Conservation (phyloP, 2,329 filamentous ascomycete species). For the Elsinoe fawcettii region DNA sequence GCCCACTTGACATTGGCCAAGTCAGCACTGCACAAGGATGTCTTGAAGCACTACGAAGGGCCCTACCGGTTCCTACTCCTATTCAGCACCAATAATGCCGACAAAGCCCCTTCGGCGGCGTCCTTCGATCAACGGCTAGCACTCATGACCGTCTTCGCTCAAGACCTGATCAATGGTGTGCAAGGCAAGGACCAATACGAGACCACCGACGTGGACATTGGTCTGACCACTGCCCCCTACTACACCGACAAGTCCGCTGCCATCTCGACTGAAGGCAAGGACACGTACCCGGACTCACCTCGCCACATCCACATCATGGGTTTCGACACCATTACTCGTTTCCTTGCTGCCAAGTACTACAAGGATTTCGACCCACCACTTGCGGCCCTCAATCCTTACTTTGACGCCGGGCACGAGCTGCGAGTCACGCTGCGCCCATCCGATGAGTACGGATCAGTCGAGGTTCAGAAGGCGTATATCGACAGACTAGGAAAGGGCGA, state of each 20-base stretch:
- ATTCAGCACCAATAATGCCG: constrained; percentile 57
- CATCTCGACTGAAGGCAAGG: constrained; percentile 39
- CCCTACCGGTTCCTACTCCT: constrained; percentile 48
- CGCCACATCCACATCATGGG: constrained; percentile 62
- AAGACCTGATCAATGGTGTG: constrained; percentile 38
- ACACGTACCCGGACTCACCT: constrained; percentile 30
- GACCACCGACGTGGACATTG: constrained; percentile 50
- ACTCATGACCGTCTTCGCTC: constrained; percentile 64
- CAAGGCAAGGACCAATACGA: constrained; percentile 1
- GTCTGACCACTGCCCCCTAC: constrained; percentile 62
- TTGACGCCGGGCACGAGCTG: constrained; percentile 50
- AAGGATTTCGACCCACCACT: constrained; percentile 39
- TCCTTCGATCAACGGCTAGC: constrained; percentile 58
- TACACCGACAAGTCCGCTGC: constrained; percentile 64
- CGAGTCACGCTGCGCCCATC: constrained; percentile 57
- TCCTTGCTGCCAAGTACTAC: constrained; percentile 70
- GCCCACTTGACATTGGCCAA: constrained; percentile 51
- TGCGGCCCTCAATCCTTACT: constrained; percentile 54
- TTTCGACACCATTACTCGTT: constrained; percentile 66
- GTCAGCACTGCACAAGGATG: constrained; percentile 41
- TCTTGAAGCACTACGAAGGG: constrained; percentile 27
- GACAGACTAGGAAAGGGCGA: constrained; percentile 39
- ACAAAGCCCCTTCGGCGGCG: constrained; percentile 59
- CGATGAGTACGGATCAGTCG: constrained; percentile 51
- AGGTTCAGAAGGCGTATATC: constrained; percentile 50